Conservation (phyloP, 306 rosid genomes). For the Vachellia collinsii region DNA sequence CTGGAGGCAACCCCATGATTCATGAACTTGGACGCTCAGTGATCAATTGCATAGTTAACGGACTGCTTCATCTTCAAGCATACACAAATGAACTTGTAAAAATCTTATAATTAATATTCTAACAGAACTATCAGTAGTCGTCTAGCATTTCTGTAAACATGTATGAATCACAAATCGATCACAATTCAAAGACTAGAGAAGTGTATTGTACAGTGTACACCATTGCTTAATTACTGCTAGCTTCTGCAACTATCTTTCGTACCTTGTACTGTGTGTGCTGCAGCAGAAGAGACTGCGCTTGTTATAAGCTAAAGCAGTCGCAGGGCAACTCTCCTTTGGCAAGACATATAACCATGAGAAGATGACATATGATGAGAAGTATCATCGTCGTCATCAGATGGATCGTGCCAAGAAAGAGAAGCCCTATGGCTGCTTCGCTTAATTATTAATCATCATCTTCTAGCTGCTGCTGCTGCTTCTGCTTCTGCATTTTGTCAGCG, state of each 20-base stretch:
- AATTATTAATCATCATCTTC: conserved; percentile 31
- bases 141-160: neutral
- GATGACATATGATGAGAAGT: no score
- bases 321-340: conserved; percentile 79
- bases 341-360: conserved; percentile 28
- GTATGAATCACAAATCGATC: neutral
- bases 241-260: neutral
- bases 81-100: neutral
- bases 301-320: conserved; percentile 52
- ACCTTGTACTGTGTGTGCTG: neutral
- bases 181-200: neutral
- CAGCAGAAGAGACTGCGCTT: neutral
- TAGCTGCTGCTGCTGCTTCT: neutral
- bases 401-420: conserved; percentile 51
- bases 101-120: neutral
- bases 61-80: neutral
- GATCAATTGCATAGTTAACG: neutral
- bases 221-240: neutral
- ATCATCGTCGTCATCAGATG: no score
- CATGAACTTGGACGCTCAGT: neutral
- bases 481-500: conserved; percentile 22
- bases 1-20: neutral
- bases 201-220: neutral
- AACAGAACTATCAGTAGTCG: neutral
- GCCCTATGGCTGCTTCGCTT: conserved; percentile 70